These are phyloP conservation scores for Flaveria robusta DNA, from an alignment of 129 eudicot species.

Conservation along the genomic window DNA sequence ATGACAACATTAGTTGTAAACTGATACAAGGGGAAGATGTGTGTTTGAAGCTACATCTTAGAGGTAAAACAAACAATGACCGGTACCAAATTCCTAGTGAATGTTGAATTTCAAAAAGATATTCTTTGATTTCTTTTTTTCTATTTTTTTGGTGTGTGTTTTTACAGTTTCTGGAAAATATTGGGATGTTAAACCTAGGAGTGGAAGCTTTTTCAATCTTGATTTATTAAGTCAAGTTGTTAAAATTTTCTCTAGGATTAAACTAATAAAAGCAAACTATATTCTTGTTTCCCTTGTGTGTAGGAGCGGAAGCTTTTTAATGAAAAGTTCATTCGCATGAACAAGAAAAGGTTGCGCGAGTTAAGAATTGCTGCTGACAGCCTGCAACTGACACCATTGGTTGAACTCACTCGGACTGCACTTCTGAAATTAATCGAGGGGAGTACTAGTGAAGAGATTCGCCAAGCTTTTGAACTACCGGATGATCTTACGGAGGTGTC, in stretches of 20 bases:
- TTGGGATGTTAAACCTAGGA: not conserved
- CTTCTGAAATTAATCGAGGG: conserved; percentile 61
- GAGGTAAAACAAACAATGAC: not conserved
- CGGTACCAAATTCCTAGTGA: not conserved
- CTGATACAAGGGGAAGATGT: not conserved
- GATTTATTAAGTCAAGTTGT: not conserved
- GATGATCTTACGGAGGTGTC: conserved; percentile 85
- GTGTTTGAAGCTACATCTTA: conserved; percentile 5
- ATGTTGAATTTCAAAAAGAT: not conserved
- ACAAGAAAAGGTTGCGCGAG: conserved; percentile 60
- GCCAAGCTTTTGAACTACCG: conserved; percentile 60
- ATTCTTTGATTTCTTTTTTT: too few species aligned
- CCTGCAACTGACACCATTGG: conserved; percentile 58
- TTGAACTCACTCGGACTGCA: conserved; percentile 62
- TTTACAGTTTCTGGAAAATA: not conserved
- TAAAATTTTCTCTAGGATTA: not conserved
- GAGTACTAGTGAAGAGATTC: conserved; percentile 63
- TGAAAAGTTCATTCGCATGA: conserved; percentile 66
- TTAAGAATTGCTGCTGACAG: conserved; percentile 70
- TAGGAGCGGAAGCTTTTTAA: conserved; percentile 68
- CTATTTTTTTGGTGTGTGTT: not conserved
- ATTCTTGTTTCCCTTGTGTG: conserved; percentile 4
- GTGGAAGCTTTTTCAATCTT: not conserved
- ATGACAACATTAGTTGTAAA: not conserved
- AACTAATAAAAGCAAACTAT: not conserved